A percentile compares a stretch with the other conserved stretches of the same genome.
phyloP scores from a whole-genome alignment of 352 stramenopile species.

The Paralagenidium karlingii region DNA sequence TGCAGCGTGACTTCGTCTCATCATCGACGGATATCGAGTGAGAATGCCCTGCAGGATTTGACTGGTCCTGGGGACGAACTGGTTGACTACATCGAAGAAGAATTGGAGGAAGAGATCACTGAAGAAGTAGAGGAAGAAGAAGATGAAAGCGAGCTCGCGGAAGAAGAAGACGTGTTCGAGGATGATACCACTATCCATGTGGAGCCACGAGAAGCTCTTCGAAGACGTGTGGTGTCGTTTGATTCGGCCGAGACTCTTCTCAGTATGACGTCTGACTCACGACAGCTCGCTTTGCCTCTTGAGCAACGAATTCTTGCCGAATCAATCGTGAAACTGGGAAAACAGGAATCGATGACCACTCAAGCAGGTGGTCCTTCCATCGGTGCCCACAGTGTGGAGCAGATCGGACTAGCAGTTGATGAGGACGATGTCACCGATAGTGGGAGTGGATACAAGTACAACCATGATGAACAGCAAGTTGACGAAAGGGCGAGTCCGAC shows the following conservation, averaged over 20 bases:
- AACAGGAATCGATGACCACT: constrained; percentile 1
- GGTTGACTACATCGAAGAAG: constrained; percentile 7
- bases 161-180: constrained; percentile 5
- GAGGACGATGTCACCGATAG: too few species aligned
- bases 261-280: constrained; percentile 28
- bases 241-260: constrained; percentile 67
- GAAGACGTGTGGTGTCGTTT: constrained; percentile 59
- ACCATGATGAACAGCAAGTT: constrained; percentile 5
- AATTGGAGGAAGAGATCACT: too few species aligned
- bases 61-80: constrained; percentile 7
- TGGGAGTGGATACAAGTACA: too few species aligned
- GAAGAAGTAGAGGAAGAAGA: constrained; percentile 16
- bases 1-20: constrained; percentile 19
- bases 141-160: constrained; percentile 10
- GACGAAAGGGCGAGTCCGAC: too few species aligned
- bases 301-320: constrained; percentile 59
- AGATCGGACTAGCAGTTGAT: too few species aligned
- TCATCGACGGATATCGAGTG: neutral
- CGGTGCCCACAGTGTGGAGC: too few species aligned
- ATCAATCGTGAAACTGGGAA: constrained; percentile 58
- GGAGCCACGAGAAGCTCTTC: constrained; percentile 43
- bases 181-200: constrained; percentile 11
- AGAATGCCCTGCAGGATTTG: constrained; percentile 5
- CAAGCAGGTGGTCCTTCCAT: too few species aligned
- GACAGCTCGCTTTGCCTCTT: constrained; percentile 14